phyloP scores from a whole-genome alignment of 352 stramenopile genomes.

The Pythium sukuiense region DNA sequence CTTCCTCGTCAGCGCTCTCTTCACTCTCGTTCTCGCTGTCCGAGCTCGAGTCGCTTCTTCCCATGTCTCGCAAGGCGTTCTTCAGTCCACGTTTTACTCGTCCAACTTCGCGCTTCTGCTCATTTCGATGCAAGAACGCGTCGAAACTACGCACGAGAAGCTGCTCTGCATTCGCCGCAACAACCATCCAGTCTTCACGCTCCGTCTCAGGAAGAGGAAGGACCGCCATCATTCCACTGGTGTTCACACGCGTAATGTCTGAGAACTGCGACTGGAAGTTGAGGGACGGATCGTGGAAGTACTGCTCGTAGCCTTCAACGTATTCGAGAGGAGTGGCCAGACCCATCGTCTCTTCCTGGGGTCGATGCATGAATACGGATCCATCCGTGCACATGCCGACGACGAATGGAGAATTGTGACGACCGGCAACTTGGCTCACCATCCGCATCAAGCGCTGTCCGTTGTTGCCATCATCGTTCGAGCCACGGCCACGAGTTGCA shows the following conservation, averaged over 20 bases:
- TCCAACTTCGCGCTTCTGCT: slow-evolving; percentile 45
- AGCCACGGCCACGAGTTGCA: slow-evolving; percentile 33
- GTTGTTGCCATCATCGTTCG: slow-evolving; percentile 40
- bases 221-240: slow-evolving; percentile 60
- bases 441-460: slow-evolving; percentile 69
- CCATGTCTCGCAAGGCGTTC: slow-evolving; percentile 26
- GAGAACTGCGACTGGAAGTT: slow-evolving; percentile 77
- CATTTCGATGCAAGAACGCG: slow-evolving; percentile 62
- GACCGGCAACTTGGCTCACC: slow-evolving; percentile 64
- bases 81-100: slow-evolving; percentile 48
- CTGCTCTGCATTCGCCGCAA: slow-evolving; percentile 71
- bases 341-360: slow-evolving; percentile 41
- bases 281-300: slow-evolving; percentile 77
- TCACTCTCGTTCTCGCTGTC: slow-evolving; percentile 24
- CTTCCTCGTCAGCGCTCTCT: slow-evolving; percentile 11
- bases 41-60: slow-evolving; percentile 19
- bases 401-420: slow-evolving; percentile 60
- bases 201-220: slow-evolving; percentile 52
- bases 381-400: slow-evolving; percentile 84
- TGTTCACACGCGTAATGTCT: slow-evolving; percentile 75
- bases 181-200: slow-evolving; percentile 76
- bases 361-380: slow-evolving; percentile 76
- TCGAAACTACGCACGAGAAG: slow-evolving; percentile 68
- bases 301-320: slow-evolving; percentile 80
- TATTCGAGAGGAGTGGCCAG: slow-evolving; percentile 70